Percentiles rank a stretch among this genome's conserved stretches.
Evolutionary conservation across 1,284 basidiomycete species (phyloP).

Genomic region (Cystobasidium sp.): DNA sequence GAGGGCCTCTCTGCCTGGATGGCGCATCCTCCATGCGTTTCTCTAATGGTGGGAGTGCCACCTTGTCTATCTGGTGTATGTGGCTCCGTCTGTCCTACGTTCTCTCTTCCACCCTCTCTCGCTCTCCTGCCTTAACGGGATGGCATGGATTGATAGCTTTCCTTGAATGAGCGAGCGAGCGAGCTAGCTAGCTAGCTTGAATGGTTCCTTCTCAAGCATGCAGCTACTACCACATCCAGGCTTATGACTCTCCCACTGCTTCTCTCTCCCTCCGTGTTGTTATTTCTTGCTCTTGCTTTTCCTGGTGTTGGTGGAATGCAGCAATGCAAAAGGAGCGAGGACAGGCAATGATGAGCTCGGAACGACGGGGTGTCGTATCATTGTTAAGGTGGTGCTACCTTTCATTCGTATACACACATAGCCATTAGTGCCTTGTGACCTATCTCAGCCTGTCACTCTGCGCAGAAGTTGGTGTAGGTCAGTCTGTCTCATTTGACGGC

Average conservation of each 20-base stretch:
- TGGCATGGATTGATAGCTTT: background rate
- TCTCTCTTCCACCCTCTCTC: background rate
- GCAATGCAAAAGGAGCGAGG: slow-evolving; percentile 2
- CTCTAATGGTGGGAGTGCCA: slow-evolving; percentile 27
- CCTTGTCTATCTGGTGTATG: background rate
- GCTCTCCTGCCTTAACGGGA: slow-evolving; percentile 13
- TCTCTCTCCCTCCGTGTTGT: background rate
- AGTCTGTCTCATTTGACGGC: too few relatives aligned
- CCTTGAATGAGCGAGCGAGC: background rate
- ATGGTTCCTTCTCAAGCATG: too few relatives aligned
- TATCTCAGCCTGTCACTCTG: too few relatives aligned
- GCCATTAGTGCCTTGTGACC: too few relatives aligned
- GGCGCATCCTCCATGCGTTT: slow-evolving; percentile 34
- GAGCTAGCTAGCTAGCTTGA: background rate
- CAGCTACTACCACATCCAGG: background rate
- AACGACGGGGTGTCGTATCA: background rate
- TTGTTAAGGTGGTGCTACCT: too few relatives aligned
- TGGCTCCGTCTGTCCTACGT: background rate
- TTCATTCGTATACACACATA: too few relatives aligned
- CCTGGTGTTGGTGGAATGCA: slow-evolving; percentile 2
- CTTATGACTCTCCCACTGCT: background rate
- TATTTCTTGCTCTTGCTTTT: background rate
- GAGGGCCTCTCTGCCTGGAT: slow-evolving; percentile 29
- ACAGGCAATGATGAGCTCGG: background rate
- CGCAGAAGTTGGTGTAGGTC: too few relatives aligned